Evolutionary conservation across 805 yeast species (phyloP).

Genomic region (Ogataea ramenticola): DNA sequence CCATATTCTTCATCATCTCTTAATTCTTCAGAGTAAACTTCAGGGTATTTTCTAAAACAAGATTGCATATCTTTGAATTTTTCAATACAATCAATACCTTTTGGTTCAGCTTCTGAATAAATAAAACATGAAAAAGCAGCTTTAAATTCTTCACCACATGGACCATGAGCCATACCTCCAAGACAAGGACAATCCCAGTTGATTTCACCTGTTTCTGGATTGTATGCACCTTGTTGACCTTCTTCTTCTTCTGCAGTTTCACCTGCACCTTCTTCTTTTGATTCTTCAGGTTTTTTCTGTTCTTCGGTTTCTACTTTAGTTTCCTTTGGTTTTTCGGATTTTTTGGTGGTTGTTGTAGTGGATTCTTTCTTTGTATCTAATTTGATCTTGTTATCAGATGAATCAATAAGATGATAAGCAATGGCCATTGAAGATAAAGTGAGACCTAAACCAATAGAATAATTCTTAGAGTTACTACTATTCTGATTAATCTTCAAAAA

Average conservation of each 20-base stretch:
- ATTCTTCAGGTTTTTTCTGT: not conserved
- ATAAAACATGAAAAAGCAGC: slow-evolving; percentile 94
- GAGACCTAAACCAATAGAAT: not conserved
- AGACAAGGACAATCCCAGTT: slow-evolving; percentile 99
- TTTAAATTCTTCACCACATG: slow-evolving; percentile 95
- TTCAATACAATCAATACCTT: slow-evolving; percentile 91
- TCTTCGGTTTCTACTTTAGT: slow-evolving; percentile 2
- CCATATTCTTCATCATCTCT: slow-evolving; percentile 61
- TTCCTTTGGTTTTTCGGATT: not conserved
- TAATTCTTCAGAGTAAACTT: slow-evolving; percentile 86
- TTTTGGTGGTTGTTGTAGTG: no score
- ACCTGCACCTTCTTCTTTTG: not conserved
- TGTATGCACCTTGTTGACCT: slow-evolving; percentile 59
- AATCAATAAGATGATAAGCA: not conserved
- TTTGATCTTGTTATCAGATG: no score
- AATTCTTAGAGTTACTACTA: no score
- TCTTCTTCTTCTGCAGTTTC: slow-evolving; percentile 1
- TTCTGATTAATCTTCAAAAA: no score
- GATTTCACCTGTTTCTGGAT: slow-evolving; percentile 97
- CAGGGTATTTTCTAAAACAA: slow-evolving; percentile 91
- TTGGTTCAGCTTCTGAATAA: slow-evolving; percentile 89
- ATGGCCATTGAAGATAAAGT: not conserved
- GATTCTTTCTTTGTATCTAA: not conserved
- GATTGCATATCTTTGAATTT: slow-evolving; percentile 88
- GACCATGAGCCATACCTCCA: slow-evolving; percentile 98